Evolutionary conservation across 495 filamentous ascomycete species (phyloP), one percentile per base, ranked within the genome.

Genomic region (Tuber melanosporum): DNA sequence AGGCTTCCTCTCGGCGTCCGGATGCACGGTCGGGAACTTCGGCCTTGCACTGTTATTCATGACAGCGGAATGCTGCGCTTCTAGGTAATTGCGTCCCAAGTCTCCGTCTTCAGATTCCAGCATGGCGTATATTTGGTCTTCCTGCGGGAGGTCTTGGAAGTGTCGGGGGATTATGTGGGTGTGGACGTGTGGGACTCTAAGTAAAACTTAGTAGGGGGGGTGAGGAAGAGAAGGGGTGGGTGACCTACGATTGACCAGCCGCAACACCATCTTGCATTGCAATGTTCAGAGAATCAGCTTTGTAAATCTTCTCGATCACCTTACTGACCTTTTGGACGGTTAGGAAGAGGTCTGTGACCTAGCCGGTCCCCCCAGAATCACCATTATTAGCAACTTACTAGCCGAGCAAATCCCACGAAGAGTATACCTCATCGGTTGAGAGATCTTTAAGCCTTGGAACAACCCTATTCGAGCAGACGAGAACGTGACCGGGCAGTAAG

Each of bases 401-500:
- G 14, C 22, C 52, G 66, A 41, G 14, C 20, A 32, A 19, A 22
- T 19, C 47, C 14, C 26, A 19, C 36, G 44, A 49, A 39, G 36
- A n/a, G 15, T 52, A 71, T 80, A 80, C 79, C 84, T 99, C 96
- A 32, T 85, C 83, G 7, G 88, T 77, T 0, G 90, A 89, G 45
- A 98, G 90, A 84, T 97, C 92, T 49, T 90, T 87, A 47, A 98
- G 86, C 70, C 93, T 92, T 52, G 88, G 87, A 80, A 93, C 92
- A 26, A 88, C 85, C 36, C 85, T 85, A 45, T 88, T 88, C 6
- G 92, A 89, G 72, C 88, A 91, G 75, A 98, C 88, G 42, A 99
- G 92, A 74, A 98, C 91, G 85, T 99, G 95, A 71, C 95, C 95
- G 0, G 95, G 94, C 1, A 98, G 89, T 26, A 99, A 89, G 19